Conservation (phyloP, 768 basidiomycete species). For the Saitozyma podzolica region DNA sequence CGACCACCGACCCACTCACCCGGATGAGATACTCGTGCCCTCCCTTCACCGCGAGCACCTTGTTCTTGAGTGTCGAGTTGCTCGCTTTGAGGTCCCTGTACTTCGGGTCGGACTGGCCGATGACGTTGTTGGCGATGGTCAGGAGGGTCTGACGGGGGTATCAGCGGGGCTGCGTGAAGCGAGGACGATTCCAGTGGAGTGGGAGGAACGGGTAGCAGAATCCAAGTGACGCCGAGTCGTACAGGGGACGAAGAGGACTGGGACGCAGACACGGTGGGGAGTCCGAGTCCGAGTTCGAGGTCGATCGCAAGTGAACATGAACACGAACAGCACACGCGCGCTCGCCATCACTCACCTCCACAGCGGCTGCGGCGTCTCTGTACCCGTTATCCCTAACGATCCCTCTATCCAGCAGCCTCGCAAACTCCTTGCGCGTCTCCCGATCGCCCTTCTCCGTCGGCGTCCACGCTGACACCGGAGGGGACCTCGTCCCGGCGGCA, state of each 20-base stretch:
- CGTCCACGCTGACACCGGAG: conserved; percentile 1
- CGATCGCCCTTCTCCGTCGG: conserved; percentile 39
- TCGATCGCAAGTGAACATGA: background rate
- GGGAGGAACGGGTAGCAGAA: background rate
- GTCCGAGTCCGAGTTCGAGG: background rate
- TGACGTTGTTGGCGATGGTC: conserved; percentile 41
- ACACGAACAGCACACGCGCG: background rate
- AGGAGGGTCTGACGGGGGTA: conserved; percentile 35
- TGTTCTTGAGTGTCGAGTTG: conserved; percentile 35
- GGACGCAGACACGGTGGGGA: background rate
- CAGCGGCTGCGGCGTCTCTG: conserved; percentile 26
- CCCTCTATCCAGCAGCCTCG: conserved; percentile 40
- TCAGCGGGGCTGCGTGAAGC: background rate
- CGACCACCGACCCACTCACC: conserved; percentile 21
- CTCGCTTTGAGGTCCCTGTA: conserved; percentile 34
- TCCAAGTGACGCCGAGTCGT: too few relatives aligned
- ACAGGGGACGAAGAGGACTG: too few relatives aligned
- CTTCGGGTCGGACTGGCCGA: conserved; percentile 34
- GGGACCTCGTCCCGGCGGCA: background rate
- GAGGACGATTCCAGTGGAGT: background rate
- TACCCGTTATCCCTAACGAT: conserved; percentile 47
- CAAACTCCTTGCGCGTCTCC: conserved; percentile 30
- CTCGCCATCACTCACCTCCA: conserved; percentile 35
- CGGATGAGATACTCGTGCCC: conserved; percentile 44
- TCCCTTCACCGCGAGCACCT: conserved; percentile 34